Conservation (phyloP, 192 early-diverging fungal genomes). For the Coemansia sp. region DNA sequence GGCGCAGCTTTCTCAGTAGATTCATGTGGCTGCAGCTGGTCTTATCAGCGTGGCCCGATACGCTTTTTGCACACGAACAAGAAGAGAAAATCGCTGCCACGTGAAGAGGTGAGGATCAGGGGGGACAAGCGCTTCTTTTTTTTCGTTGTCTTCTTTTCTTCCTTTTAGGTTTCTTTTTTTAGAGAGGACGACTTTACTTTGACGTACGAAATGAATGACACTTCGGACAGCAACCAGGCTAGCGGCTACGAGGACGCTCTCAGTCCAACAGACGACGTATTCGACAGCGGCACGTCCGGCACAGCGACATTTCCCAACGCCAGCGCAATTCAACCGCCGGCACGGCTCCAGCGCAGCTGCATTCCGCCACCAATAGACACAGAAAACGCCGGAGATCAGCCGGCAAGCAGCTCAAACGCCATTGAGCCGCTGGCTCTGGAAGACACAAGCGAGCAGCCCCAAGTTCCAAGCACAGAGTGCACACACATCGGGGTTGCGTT, state of each 20-base stretch:
- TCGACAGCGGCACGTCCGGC: constrained; percentile 3
- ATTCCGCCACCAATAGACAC: constrained; percentile 51
- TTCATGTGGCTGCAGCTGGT: neutral
- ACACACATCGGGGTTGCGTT: constrained; percentile 45
- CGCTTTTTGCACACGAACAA: too few species aligned
- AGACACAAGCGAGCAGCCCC: neutral
- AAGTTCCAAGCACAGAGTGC: constrained; percentile 8
- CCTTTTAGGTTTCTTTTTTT: neutral
- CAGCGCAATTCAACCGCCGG: constrained; percentile 34
- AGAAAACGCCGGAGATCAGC: constrained; percentile 34
- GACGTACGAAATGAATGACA: constrained; percentile 6
- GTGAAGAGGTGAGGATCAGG: constrained; percentile 3
- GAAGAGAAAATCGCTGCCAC: neutral
- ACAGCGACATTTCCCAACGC: constrained; percentile 19
- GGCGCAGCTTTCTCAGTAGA: constrained; percentile 16
- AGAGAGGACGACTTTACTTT: constrained; percentile 1
- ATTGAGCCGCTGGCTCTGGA: constrained; percentile 14
- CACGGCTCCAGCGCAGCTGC: constrained; percentile 44
- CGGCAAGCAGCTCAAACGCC: constrained; percentile 10
- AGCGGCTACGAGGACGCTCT: constrained; percentile 3
- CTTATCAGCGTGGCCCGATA: too few species aligned
- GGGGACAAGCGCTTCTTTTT: neutral
- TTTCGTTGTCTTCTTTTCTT: constrained; percentile 7
- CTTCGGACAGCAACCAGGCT: constrained; percentile 1
- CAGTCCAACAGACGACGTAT: constrained; percentile 16